Evolutionary conservation across 306 rosid genomes (phyloP), one percentile per base, ranked within the genome.

Genomic region (Astragalus glycyphyllos): DNA sequence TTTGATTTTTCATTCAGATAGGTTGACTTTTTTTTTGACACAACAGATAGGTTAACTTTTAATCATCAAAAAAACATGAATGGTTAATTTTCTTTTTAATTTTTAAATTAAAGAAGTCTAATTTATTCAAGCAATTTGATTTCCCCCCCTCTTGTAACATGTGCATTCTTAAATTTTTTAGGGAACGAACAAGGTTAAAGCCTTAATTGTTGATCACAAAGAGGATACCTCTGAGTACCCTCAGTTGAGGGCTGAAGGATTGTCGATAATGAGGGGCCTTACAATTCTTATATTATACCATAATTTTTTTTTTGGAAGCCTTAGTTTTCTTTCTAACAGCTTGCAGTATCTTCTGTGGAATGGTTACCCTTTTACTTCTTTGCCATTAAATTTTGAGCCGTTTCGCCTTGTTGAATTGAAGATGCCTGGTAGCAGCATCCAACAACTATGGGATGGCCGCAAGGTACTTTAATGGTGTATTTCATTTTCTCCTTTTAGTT

Each of bases 291-390:
- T 73, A 50, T 7, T 73, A 42, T 2, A 6, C 13, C 40, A 67
- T 8, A 20, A 11, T 7, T 50, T 59, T 0, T 11, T 67, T 73
- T 49, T 17, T 12, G 67, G 67, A 42, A 14, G 9, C 4, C 59
- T 66, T 6, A 8, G 46, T 4, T 34, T 5, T 35, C 77, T 71
- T 46, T 64, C 82, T 46, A 48, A 63, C 9, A 13, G 14, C 8
- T 13, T 77, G 5, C 11, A 6, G 0, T 77, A 77, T 77, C 44
- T 77, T 54, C 13, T 37, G 10, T 77, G 77, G 81, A 11, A 62
- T 7, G 44, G 65, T 9, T 77, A 55, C 8, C 82, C 82, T 32
- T 71, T 77, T 31, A 6, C 47, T 23, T 55, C 55, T 71, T 57
- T 77, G 77, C 82, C 77, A 5, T 37, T 16, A 46, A 10, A 8